Base-by-base conservation (phyloP, 31 red algal genomes). In the Odonthalia washingtoniensis region DNA sequence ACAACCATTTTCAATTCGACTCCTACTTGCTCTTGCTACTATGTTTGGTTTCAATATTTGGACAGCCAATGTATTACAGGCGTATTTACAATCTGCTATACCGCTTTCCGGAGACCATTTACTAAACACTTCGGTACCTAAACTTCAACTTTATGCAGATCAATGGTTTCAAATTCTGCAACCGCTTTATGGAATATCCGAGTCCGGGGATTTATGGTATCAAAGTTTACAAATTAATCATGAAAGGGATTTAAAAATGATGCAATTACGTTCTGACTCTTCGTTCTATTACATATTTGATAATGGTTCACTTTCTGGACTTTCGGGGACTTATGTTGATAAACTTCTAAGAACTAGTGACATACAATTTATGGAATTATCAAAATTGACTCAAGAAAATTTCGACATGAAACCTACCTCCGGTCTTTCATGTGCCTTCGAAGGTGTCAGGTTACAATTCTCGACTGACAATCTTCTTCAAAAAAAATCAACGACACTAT, bases 91-190 rank as follows among this genome's bases (percentile, higher is more conserved):
- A 31, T 57, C 42, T 0, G 16, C 72, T 31, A 70, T 70, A 46
- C 75, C 73, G 4, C 0, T 80, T 6, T 32, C 5, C 3, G 57
- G 86, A 2, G 62, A 89, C 2, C 41, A 76, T 3, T 87, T 65
- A 26, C 62, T 87, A 33, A 60, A 27, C 5, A 81, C 46, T 0
- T 32, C 65, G 79, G 70, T 64, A 5, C 44, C 68, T 4, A 60
- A 87, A 70, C 80, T 89, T 72, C n/a, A 70, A 17, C 49, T 89
- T 4, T 14, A 89, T 4, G 60, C 74, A 24, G 3, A 2, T 4
- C 75, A 89, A 42, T 46, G 57, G 14, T 38, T 89, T 1, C 31
- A 89, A 49, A 14, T 89, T 2, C 45, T 89, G 17, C 32, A 72
- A 28, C 87, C 60, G 4, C 1, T 89, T 1, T 82, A 73, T 60